Evolutionary conservation across 225 moss, liverwort and hornwort species (phyloP).

Genomic region (Bryum argenteum): DNA sequence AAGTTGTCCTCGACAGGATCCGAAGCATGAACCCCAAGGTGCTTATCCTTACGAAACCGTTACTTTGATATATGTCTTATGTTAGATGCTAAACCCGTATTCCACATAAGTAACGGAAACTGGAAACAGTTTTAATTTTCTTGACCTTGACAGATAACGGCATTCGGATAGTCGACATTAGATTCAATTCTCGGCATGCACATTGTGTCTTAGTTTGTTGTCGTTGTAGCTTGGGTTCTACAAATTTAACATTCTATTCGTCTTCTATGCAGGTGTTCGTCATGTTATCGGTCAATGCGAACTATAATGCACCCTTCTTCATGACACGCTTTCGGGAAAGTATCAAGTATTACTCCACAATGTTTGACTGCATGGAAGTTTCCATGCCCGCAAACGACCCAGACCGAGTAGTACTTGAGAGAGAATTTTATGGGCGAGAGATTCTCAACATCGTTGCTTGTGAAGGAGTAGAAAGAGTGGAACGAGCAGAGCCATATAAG

Average conservation of each 20-base stretch:
- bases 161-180: background rate
- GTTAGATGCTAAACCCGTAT: background rate
- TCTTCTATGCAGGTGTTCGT: slow-evolving; percentile 50
- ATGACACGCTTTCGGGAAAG: slow-evolving; percentile 82
- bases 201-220: slow-evolving; percentile 5
- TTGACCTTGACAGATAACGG: slow-evolving; percentile 10
- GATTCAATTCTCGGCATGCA: background rate
- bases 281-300: slow-evolving; percentile 68
- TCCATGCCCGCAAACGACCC: slow-evolving; percentile 59
- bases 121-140: background rate
- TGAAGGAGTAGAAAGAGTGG: slow-evolving; percentile 84
- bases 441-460: slow-evolving; percentile 87
- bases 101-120: background rate
- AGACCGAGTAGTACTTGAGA: slow-evolving; percentile 67
- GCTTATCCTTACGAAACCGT: background rate
- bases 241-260: slow-evolving; percentile 10
- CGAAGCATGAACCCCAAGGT: slow-evolving; percentile 79
- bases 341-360: slow-evolving; percentile 56
- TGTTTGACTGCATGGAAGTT: slow-evolving; percentile 76
- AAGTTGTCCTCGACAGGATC: slow-evolving; percentile 69
- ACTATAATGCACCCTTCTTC: slow-evolving; percentile 83
- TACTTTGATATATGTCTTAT: background rate
- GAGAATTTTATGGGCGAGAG: slow-evolving; percentile 67
- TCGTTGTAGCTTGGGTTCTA: background rate
- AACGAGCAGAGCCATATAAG: slow-evolving; percentile 76